Evolutionary conservation across 1,139 yeast genomes (phyloP), one percentile per base, ranked within the genome.

Genomic region (Diutina rugosa): DNA sequence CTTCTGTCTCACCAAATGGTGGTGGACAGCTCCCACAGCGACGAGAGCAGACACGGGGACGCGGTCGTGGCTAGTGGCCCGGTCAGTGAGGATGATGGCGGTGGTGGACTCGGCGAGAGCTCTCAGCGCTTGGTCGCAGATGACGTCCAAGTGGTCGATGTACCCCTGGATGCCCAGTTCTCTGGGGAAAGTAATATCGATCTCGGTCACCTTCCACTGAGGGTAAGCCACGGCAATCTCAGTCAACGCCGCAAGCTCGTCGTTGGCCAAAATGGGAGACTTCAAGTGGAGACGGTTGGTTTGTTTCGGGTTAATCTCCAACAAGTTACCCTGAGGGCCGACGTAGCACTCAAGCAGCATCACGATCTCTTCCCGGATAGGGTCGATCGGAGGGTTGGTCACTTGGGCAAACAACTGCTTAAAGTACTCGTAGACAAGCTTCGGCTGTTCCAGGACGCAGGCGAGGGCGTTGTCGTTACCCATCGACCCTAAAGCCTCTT

Each of bases 401-500:
- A 93, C 99, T 74, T 93, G 99, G 48, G 99, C 99, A 72, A 93
- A 93, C 65, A 93, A 80, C 72, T 93, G 96, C 67, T 96, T 86
- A 79, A 93, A 93, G 74, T 93, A 93, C 67, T 93, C 99, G 69
- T 87, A 93, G 62, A 90, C 76, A 62, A 93, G 76, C 63, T 87
- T 87, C 55, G 99, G 98, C 72, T 90, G 96, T 67, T 89, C 93
- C 55, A 96, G 87, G 63, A 93, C 75, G 73, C 99, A 93, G 1
- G 99, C 98, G 63, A 93, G 78, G n/a, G 98, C 96, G 58, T 93
- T 85, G 68, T 93, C 99, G 68, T 91, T 91, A 79, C 99, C 99
- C 99, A 93, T 93, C 14, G 97, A 90, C 35, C 99, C 98, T 58
- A 93, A 79, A 6, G 97, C 91, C 73, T 93, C 99, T 67, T 90